Evolutionary conservation across 1,284 basidiomycete genomes (phyloP), one percentile per base, ranked within the genome.

Genomic region (Hymenochaete sp.): DNA sequence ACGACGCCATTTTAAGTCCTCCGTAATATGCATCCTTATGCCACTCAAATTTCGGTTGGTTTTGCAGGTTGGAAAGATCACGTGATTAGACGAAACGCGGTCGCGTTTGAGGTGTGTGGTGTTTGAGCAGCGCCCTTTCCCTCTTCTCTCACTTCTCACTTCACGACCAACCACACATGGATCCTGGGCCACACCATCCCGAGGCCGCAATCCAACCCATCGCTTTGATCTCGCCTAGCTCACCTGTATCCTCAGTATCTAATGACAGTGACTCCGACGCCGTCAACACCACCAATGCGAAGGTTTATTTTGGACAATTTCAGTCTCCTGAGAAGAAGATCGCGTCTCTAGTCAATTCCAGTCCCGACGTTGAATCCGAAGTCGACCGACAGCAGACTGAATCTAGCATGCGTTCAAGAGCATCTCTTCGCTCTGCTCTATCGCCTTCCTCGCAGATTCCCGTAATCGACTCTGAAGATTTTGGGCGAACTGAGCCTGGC

Each of bases 261-360:
- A 39, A 46, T 33, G 52, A 43, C 51, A 51, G 29, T 11, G 61
- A 64, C 53, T 62, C 58, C 42, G 68, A 70, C 50, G 57, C 55
- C 25, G 65, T 59, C 52, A 62, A 66, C 47, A 50, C 50, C 22
- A 60, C 67, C 32, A 55, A 62, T 22, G 62, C 67, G 14, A 66
- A 67, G 51, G 61, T 74, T 25, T 70, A 73, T 57, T 74, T 76
- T 57, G 76, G 72, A 13, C 70, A 73, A 32, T 53, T 74, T 18
- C 68, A 65, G 51, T 74, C 78, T 14, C 75, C 76, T 21, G 76
- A 78, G 61, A 75, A 71, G 56, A 66, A 64, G 51, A 67, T 71
- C 52, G 54, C 60, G 41, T 35, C 57, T 25, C 49, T 58, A 52
- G 53, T 65, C 45, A 60, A 65, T 25, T 10, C n/a, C 24, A 3